Evolutionary conservation across 352 stramenopile species (phyloP), one percentile per base, ranked within the genome.

Genomic region (Pythium rishiriense): DNA sequence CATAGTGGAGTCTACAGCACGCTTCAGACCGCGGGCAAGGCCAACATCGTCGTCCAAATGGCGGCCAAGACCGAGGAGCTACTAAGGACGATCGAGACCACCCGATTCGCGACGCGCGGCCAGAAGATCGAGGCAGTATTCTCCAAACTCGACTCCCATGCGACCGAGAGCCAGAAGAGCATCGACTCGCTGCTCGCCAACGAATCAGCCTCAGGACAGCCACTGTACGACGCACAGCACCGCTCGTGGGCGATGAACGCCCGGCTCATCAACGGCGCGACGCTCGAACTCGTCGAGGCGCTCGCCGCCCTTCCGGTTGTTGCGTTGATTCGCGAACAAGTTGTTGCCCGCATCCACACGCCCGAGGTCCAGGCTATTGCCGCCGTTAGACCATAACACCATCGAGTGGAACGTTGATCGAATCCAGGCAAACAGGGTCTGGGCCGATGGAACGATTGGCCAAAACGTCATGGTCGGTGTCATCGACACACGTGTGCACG

Each of bases 401-500:
- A 39, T 21, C 22, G 51, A 77, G 42, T 78, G 59, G 57, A 64
- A 64, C 17, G 58, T 71, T n/a, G 14, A 50, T 3, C 54, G 51
- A 10, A 63, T 69, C 46, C 43, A 65, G 2, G 69, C 52, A 7
- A 46, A 50, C 5, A 31, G 58, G 11, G 59, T 67, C 22, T 78
- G 70, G 70, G 29, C 50, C 41, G 42, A 43, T 11, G 70, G 70
- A 19, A 67, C 56, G 25, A 70, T 47, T 3, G 70, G 66, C 19
- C 39, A 58, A 4, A 60, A 60, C 52, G 42, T 78, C 50, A 63
- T 55, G 0, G 56, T 78, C 33, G 62, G 58, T 17, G 51, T 37
- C 45, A 78, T 78, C 55, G 70, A 78, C 56, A 60, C 70, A 7
- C 66, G 70, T 35, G 70, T 73, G 22, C 70, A 55, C 6, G 50